Percentiles rank a stretch among this genome's conserved stretches.
phyloP scores from a whole-genome alignment of 2,329 filamentous ascomycete species.

The Phialophora macrospora region DNA sequence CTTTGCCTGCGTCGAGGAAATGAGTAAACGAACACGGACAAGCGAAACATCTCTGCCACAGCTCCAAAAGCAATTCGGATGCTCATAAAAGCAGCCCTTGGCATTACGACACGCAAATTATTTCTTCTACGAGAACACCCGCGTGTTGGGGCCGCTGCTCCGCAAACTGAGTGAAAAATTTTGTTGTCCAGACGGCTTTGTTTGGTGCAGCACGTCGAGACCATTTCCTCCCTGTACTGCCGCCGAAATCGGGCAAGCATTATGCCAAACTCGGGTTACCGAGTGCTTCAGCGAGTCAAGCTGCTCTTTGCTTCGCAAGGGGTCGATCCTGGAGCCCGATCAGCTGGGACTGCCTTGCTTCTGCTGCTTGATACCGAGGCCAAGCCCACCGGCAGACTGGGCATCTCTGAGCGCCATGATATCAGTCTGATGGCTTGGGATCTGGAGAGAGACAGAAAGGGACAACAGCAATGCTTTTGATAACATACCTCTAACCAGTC shows the following conservation, averaged over 20 bases:
- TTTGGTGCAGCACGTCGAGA: neutral
- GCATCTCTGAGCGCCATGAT: neutral
- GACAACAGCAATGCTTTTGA: constrained; percentile 10
- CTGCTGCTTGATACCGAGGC: constrained; percentile 16
- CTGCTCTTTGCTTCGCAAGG: constrained; percentile 4
- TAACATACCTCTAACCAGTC: constrained; percentile 20
- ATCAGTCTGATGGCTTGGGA: neutral
- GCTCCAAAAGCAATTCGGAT: constrained; percentile 25
- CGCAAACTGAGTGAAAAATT: neutral
- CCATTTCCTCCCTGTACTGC: neutral
- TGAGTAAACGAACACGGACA: constrained; percentile 18
- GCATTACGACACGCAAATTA: constrained; percentile 36
- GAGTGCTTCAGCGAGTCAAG: constrained; percentile 20
- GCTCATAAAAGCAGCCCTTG: constrained; percentile 23
- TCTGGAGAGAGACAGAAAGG: constrained; percentile 6
- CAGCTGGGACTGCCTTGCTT: constrained; percentile 7
- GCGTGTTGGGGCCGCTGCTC: constrained; percentile 4
- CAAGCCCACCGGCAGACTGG: constrained; percentile 21
- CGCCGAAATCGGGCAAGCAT: constrained; percentile 15
- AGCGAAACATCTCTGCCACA: neutral
- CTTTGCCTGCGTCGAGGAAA: constrained; percentile 26
- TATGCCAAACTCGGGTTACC: constrained; percentile 10
- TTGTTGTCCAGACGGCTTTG: neutral
- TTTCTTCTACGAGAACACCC: constrained; percentile 13
- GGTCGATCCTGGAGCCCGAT: constrained; percentile 10